Base-by-base conservation (phyloP, 1,139 yeast genomes). In the Suhomyces choctaworum region DNA sequence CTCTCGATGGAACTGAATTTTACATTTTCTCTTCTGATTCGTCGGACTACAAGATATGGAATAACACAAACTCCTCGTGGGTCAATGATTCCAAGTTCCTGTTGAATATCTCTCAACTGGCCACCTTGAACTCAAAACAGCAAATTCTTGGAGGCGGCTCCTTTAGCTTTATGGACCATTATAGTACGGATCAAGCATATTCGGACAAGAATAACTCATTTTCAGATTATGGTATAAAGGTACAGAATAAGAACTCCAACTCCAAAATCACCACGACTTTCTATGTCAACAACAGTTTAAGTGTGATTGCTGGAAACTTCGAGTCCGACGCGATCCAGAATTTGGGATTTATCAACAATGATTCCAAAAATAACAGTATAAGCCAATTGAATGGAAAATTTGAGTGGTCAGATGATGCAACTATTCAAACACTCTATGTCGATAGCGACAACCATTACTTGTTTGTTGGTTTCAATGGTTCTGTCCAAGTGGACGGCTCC, bases 301-400 rank as follows among this genome's bases (percentile, higher is more conserved):
- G 81, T 33, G 71, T 77, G 1, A 49, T 82, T 31, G 89, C 84
- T 11, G 76, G 77, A 5, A 46, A 49, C n/a, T 70, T 71, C 45
- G 43, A 42, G 9, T 44, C 62, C 2, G 43, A 46, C 8, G 34
- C 46, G 10, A 48, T 45, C 15, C 33, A 39, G 7, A 62, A 66
- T 27, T 42, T 66, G n/a, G 68, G 70, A 2, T 71, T 80, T 37
- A 47, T 81, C 32, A 51, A 66, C 7, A 56, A 71, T 31, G 42
- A 52, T 14, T 35, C 49, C 5, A 48, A 52, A 10, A 50, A 48
- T 7, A 52, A 61, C 6, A 42, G 47, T 6, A 48, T 66, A 0
- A 47, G 52, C 3, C 44, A 58, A 2, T 48, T 54, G 59, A 47
- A 58, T 12, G 57, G 60, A 47, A 39, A 52, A n/a, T 41, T 73